Evolutionary conservation across 2,329 filamentous ascomycete genomes (phyloP).

Genomic region (Pseudogymnoascus sp.): DNA sequence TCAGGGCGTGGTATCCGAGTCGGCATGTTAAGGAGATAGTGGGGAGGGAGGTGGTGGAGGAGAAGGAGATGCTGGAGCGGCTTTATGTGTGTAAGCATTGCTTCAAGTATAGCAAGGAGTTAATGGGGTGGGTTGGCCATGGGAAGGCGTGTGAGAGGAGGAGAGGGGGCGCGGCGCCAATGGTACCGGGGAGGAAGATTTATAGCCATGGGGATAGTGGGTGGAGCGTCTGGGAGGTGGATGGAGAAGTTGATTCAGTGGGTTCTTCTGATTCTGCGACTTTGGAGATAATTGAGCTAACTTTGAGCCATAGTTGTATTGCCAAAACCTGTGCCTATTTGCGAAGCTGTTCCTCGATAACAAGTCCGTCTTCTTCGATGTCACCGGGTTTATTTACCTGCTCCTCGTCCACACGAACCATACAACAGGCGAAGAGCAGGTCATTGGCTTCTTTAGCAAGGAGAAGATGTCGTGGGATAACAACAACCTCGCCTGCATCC

Average conservation of each 20-base stretch:
- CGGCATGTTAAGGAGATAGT: conserved; percentile 72
- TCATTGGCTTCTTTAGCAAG: conserved; percentile 97
- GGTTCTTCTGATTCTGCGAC: conserved; percentile 26
- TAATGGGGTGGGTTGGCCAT: conserved; percentile 52
- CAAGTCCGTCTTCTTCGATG: conserved; percentile 97
- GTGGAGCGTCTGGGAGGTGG: conserved; percentile 86
- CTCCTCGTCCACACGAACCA: conserved; percentile 64
- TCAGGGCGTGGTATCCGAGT: conserved; percentile 87
- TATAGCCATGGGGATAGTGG: conserved; percentile 63
- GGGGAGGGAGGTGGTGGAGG: conserved; percentile 36
- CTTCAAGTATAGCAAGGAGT: conserved; percentile 77
- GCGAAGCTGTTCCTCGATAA: conserved; percentile 97
- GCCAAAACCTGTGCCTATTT: conserved; percentile 91
- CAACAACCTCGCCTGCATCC: conserved; percentile 93
- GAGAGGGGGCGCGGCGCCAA: conserved; percentile 24
- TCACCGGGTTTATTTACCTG: conserved; percentile 90
- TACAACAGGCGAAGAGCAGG: conserved; percentile 38
- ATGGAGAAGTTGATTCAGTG: conserved; percentile 75
- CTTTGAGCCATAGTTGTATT: conserved; percentile 59
- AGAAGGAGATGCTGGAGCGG: conserved; percentile 45
- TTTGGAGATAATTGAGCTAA: conserved; percentile 7
- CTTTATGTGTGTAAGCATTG: conserved; percentile 87
- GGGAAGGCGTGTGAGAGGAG: conserved; percentile 48
- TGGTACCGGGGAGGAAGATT: conserved; percentile 60
- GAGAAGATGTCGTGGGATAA: conserved; percentile 99